phyloP scores from a whole-genome alignment of 139 green algal genomes.

The Chlamydomonas sp. region DNA sequence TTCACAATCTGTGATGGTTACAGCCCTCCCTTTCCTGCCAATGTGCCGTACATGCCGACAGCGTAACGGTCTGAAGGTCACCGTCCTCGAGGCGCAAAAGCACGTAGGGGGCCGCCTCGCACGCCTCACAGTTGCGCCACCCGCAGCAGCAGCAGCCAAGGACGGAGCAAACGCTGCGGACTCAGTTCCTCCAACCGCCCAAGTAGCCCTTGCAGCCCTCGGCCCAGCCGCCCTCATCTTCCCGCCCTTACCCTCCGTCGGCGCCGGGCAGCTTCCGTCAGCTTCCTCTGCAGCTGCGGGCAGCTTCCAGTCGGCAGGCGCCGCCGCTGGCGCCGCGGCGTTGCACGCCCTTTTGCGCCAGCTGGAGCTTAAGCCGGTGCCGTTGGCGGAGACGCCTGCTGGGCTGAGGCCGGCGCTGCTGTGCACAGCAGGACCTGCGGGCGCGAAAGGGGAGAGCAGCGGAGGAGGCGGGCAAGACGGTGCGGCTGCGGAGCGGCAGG shows the following conservation, averaged over 20 bases:
- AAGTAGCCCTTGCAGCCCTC: no score
- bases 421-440: not conserved
- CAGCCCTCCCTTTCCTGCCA: no score
- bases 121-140: constrained; percentile 72
- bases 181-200: no score
- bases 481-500: not conserved
- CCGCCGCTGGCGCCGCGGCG: not conserved
- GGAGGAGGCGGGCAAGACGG: not conserved
- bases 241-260: not conserved
- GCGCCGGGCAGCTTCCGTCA: not conserved
- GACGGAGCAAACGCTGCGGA: not conserved
- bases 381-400: not conserved
- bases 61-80: constrained; percentile 66
- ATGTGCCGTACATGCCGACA: constrained; percentile 13
- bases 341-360: constrained; percentile 8
- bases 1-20: no score
- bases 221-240: no score
- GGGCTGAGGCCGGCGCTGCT: not conserved
- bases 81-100: constrained; percentile 87
- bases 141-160: not conserved
- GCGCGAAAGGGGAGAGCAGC: not conserved
- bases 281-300: not conserved
- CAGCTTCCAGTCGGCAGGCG: no score
- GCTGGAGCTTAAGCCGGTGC: not conserved
- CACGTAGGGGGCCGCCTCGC: constrained; percentile 88